Percentiles rank a stretch among this genome's conserved stretches.
Evolutionary conservation across 179 eudicot species (phyloP).

Genomic region (Pouteria campechiana): DNA sequence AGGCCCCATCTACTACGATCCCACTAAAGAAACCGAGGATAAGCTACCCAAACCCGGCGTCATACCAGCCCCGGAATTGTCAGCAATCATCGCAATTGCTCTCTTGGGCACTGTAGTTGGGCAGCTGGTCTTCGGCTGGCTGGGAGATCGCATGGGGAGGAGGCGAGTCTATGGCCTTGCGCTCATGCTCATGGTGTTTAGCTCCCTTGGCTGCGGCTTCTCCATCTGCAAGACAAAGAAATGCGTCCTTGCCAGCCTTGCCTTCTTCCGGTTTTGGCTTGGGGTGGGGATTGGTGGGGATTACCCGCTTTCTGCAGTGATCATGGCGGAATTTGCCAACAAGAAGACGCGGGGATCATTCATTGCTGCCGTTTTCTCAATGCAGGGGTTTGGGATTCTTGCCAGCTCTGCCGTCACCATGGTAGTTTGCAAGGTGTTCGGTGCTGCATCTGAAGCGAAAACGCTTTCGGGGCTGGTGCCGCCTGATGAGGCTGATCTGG

Average conservation of each 20-base stretch:
- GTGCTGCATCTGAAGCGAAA: constrained; percentile 7
- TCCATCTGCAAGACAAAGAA: background rate
- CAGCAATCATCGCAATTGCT: background rate
- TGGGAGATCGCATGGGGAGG: background rate
- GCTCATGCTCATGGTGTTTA: background rate
- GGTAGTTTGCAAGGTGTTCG: constrained; percentile 3
- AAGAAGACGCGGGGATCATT: constrained; percentile 8
- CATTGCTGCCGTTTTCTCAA: constrained; percentile 13
- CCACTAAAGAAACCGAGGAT: too few species aligned
- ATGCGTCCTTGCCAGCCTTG: background rate
- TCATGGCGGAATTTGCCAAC: background rate
- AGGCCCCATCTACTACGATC: background rate
- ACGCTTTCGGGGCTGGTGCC: constrained; percentile 14
- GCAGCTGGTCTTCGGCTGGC: background rate
- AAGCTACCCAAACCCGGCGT: background rate
- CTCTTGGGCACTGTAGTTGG: background rate
- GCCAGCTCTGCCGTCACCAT: background rate
- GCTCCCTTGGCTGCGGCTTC: background rate
- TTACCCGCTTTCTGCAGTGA: background rate
- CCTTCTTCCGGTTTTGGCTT: background rate
- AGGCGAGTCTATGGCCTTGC: background rate
- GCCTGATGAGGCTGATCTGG: constrained; percentile 25
- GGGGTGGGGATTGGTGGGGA: background rate
- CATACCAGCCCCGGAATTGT: background rate
- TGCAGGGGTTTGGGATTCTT: constrained; percentile 11